A percentile compares a stretch with the other conserved stretches of the same genome.
phyloP scores from a whole-genome alignment of 768 basidiomycete genomes.

The Boletus sp. region DNA sequence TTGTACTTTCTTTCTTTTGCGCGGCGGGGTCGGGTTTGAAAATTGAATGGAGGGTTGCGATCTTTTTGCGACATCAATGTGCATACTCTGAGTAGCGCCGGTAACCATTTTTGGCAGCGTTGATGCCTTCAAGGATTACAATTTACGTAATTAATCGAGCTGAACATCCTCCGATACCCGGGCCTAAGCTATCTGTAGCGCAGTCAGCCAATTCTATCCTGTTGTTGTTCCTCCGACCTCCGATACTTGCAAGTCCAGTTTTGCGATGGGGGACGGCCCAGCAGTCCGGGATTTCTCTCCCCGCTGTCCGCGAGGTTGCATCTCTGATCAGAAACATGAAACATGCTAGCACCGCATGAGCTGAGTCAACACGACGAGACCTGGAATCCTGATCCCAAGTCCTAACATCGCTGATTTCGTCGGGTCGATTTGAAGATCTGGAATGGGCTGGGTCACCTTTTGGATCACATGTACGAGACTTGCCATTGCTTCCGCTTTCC shows the following conservation, averaged over 20 bases:
- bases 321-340: neutral
- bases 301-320: neutral
- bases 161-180: neutral
- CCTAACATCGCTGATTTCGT: neutral
- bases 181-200: too few species aligned
- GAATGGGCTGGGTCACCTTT: neutral
- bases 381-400: neutral
- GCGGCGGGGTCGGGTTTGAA: too few species aligned
- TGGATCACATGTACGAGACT: too few species aligned
- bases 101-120: neutral
- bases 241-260: neutral
- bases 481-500: neutral
- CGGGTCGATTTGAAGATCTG: neutral
- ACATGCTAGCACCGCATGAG: neutral
- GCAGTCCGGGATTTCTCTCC: too few species aligned
- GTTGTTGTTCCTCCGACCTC: neutral
- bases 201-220: neutral
- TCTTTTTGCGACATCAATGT: too few species aligned
- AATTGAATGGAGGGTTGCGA: too few species aligned
- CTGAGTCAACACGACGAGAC: neutral
- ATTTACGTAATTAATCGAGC: neutral
- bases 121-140: neutral
- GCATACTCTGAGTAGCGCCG: too few species aligned
- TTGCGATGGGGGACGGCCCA: too few species aligned
- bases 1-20: too few species aligned